A percentile compares a stretch with the other conserved stretches of the same genome.
Evolutionary conservation across 2,329 filamentous ascomycete species (phyloP).

Genomic region (Cercospora brassicicola): DNA sequence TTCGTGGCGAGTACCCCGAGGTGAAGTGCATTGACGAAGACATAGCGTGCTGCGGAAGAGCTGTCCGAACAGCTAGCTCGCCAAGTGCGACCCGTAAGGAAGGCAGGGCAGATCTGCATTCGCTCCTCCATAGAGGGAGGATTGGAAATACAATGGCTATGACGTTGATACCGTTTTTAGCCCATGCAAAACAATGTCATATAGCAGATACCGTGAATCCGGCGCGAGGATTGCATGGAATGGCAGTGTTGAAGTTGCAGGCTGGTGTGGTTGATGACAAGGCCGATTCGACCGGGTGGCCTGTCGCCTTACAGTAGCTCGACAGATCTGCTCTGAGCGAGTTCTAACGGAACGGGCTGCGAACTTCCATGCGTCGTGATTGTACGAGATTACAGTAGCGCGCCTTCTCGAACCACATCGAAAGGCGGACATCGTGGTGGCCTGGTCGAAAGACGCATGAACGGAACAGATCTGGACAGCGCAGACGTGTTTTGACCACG

Average conservation of each 20-base stretch:
- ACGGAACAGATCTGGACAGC: background rate
- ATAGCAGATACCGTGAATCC: background rate
- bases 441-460: background rate
- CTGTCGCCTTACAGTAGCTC: background rate
- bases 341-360: background rate
- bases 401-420: background rate
- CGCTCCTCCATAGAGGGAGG: background rate
- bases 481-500: background rate
- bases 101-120: slow-evolving; percentile 1
- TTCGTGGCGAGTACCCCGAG: background rate
- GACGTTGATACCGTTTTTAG: background rate
- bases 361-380: background rate
- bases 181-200: background rate
- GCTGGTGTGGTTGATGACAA: background rate
- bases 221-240: background rate
- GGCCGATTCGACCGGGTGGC: background rate
- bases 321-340: background rate
- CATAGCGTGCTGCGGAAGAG: background rate
- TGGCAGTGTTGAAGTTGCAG: background rate
- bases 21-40: slow-evolving; percentile 1
- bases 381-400: background rate
- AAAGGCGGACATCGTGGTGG: background rate
- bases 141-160: background rate
- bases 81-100: background rate
- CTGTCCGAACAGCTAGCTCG: background rate